A percentile compares a stretch with the other conserved stretches of the same genome.
These are phyloP conservation scores for Termitomyces sp. DNA, from an alignment of 768 basidiomycete species.

Conservation along the genomic window DNA sequence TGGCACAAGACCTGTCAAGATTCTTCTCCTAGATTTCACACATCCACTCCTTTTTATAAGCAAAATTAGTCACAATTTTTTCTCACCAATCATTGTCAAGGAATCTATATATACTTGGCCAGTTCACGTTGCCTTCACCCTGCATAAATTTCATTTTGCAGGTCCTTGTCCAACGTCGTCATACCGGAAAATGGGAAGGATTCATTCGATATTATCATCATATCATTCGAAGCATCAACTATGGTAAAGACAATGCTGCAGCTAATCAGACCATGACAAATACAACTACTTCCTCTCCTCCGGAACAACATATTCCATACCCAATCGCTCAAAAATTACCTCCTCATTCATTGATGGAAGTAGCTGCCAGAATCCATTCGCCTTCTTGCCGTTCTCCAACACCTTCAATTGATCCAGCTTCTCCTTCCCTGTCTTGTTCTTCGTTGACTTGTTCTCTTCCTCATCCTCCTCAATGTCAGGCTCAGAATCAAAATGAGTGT, in stretches of 20 bases:
- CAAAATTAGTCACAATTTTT: background rate
- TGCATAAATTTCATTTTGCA: no score
- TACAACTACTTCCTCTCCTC: constrained; percentile 18
- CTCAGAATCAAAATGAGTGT: background rate
- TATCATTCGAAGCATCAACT: background rate
- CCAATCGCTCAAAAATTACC: constrained; percentile 37
- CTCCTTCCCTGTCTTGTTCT: background rate
- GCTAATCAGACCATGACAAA: background rate
- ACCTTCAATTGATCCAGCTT: background rate
- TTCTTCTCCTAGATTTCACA: no score
- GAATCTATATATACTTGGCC: no score
- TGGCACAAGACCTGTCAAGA: background rate
- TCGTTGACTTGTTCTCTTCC: background rate
- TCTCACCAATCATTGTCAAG: background rate
- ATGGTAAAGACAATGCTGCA: background rate
- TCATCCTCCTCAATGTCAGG: background rate
- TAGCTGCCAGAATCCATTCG: constrained; percentile 42
- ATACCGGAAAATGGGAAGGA: no score
- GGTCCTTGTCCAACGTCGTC: background rate
- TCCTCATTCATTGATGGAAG: constrained; percentile 39
- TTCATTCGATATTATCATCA: background rate
- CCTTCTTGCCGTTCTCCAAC: background rate
- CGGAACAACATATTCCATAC: constrained; percentile 36
- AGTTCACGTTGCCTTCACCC: no score
- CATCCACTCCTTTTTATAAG: no score